phyloP scores from a whole-genome alignment of 257 asterid genomes.

The Linaria vulgaris region DNA sequence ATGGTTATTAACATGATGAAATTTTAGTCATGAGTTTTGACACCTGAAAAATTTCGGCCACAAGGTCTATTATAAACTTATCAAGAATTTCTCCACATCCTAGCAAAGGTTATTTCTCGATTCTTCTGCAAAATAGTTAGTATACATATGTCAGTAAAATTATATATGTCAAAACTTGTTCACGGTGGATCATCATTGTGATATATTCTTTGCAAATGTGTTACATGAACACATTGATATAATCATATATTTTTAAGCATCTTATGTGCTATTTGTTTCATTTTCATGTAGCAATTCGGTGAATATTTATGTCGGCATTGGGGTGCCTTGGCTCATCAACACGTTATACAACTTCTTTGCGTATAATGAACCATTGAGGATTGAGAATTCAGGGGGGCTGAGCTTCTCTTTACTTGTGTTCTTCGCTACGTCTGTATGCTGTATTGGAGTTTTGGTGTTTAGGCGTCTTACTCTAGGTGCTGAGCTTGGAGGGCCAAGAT shows the following conservation, averaged over 20 bases:
- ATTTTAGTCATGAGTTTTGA: too few species aligned
- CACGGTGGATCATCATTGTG: not conserved
- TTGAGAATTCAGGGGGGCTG: conserved; percentile 70
- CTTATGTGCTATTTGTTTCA: not conserved
- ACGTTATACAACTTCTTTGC: conserved; percentile 79
- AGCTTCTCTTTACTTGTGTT: conserved; percentile 83
- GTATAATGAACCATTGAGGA: conserved; percentile 63
- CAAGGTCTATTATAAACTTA: too few species aligned
- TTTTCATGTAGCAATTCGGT: conserved; percentile 73
- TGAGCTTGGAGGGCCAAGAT: conserved; percentile 87
- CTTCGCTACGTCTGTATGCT: conserved; percentile 79
- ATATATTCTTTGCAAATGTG: too few species aligned
- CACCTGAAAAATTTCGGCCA: too few species aligned
- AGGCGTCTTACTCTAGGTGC: conserved; percentile 74
- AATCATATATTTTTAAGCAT: not conserved
- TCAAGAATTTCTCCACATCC: too few species aligned
- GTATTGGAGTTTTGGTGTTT: conserved; percentile 73
- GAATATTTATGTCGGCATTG: conserved; percentile 86
- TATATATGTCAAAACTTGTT: too few species aligned
- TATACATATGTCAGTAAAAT: too few species aligned
- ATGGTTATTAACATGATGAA: too few species aligned
- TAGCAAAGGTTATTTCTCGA: too few species aligned
- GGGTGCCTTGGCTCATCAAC: conserved; percentile 88
- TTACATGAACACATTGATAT: too few species aligned
- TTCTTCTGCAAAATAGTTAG: too few species aligned